Base-by-base conservation (phyloP, 2,329 filamentous ascomycete species). In the Akanthomyces dipterigenus region DNA sequence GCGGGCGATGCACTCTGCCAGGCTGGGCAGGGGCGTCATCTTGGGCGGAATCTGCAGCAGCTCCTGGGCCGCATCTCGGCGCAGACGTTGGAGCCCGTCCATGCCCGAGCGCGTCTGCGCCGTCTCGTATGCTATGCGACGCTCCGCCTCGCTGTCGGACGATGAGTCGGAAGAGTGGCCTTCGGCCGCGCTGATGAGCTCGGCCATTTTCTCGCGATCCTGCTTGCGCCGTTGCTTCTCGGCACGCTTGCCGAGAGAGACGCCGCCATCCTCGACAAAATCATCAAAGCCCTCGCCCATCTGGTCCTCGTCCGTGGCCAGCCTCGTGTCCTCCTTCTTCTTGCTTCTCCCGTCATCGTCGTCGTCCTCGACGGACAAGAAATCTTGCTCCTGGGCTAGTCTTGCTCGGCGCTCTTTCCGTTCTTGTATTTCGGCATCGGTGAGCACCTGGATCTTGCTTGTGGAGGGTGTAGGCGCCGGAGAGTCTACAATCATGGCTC, bases 221-320 rank as follows among this genome's bases (percentile, higher is more conserved):
- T 82, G 82, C 58, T 80, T 81, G 54, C 83, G 78, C 0, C 84
- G 88, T 66, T 91, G 90, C 22, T 83, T 85, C 73, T 95, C 90
- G 0, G 91, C 91, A 63, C 89, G 90, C 64, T 82, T 86, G 38
- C 92, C 91, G 0, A 97, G 79, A 1, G 90, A 84, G 11, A 97
- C 84, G 8, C 85, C 85, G 9, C 90, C 91, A 70, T 96, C 91
- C 45, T 95, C 90, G 9, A 95, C 90, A 68, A 90, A 96, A 60
- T 93, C 88, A 63, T 98, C 93, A 67, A 96, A 98, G 0, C 92
- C 93, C 75, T 98, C 95, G 42, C 90, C 90, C 0, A 97, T 82
- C 69, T 98, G 91, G 71, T 98, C 93, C 67, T 98, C 93, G 38
- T 97, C 92, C 46, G 82, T 84, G 6, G 92, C 83, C 2, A 98